These are phyloP conservation scores for Saitozyma sp. DNA, from an alignment of 768 basidiomycete species.

Conservation along the genomic window DNA sequence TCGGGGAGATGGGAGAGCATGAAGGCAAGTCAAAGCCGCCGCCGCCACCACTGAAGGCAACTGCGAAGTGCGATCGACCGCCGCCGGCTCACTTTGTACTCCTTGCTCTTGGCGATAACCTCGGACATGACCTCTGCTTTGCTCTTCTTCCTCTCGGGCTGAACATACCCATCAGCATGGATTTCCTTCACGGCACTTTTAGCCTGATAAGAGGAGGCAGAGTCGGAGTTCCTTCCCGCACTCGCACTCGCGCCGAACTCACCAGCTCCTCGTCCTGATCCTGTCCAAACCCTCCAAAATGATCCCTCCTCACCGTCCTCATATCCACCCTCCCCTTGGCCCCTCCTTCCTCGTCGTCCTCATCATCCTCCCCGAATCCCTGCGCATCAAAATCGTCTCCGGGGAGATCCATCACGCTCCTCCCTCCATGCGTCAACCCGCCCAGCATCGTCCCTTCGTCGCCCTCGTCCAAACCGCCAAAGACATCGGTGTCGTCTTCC, in stretches of 20 bases:
- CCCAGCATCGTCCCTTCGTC: constrained; percentile 29
- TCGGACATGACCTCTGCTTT: constrained; percentile 98
- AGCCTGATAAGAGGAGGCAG: not conserved
- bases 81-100: constrained; percentile 70
- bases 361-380: constrained; percentile 43
- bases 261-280: constrained; percentile 61
- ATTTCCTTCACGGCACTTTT: not conserved
- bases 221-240: not conserved
- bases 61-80: no score
- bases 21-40: not conserved
- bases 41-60: not conserved
- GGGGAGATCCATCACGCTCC: constrained; percentile 46
- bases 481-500: constrained; percentile 54
- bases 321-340: constrained; percentile 66
- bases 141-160: constrained; percentile 82
- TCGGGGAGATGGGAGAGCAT: no score
- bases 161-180: not conserved
- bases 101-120: constrained; percentile 95
- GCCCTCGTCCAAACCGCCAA: constrained; percentile 32
- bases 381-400: constrained; percentile 50
- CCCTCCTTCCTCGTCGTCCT: constrained; percentile 59
- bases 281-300: constrained; percentile 86
- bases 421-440: constrained; percentile 51
- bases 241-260: constrained; percentile 11
- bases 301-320: constrained; percentile 65